phyloP scores from a whole-genome alignment of 306 rosid genomes.

The Cucumis cinereus region DNA sequence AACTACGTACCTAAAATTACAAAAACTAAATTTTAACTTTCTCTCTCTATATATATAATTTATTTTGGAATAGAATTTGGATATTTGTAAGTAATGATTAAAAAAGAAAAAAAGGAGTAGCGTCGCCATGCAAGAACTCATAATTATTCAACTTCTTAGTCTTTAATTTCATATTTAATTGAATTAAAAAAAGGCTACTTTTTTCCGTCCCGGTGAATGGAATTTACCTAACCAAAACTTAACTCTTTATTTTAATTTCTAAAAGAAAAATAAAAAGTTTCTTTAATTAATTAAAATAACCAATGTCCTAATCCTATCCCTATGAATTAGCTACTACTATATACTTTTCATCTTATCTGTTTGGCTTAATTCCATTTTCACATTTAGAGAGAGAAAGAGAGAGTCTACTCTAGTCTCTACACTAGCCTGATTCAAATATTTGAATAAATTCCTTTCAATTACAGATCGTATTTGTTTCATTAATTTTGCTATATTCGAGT shows the following conservation, averaged over 20 bases:
- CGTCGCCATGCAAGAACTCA: constrained; percentile 5
- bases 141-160: constrained; percentile 7
- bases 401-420: neutral
- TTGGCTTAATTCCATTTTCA: neutral
- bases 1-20: too few relatives aligned
- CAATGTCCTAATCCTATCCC: neutral
- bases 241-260: neutral
- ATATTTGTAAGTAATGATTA: neutral
- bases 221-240: constrained; percentile 1
- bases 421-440: neutral
- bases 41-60: neutral
- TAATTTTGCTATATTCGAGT: neutral
- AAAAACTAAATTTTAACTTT: too few relatives aligned
- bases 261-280: neutral
- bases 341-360: neutral
- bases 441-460: neutral
- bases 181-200: neutral
- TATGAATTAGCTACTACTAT: neutral
- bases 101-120: neutral
- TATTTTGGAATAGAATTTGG: neutral
- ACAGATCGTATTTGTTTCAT: neutral
- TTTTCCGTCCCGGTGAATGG: neutral
- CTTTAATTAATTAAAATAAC: neutral
- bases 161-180: neutral
- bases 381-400: neutral